Conservation (phyloP, 2,329 filamentous ascomycete genomes). For the Achaetomium macrosporum region DNA sequence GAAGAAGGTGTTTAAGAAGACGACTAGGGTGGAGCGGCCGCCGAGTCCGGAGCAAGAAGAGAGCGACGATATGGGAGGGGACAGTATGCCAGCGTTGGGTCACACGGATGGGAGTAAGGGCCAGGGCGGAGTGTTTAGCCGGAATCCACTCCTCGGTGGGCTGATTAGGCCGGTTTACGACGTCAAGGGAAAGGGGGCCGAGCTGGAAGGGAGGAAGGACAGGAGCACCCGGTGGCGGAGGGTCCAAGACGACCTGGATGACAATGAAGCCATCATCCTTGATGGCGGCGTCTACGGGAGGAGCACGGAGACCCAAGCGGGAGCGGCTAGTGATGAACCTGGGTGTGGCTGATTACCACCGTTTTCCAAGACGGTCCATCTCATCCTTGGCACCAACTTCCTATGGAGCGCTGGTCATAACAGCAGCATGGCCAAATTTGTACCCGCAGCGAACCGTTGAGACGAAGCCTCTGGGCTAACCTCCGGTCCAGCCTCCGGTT, state of each 20-base stretch:
- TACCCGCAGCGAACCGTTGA: too few species aligned
- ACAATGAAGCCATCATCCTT: constrained; percentile 55
- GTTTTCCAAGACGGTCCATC: not conserved
- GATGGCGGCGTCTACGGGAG: constrained; percentile 50
- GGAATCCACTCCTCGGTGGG: constrained; percentile 60
- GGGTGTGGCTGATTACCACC: constrained; percentile 31
- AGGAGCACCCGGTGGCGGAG: constrained; percentile 48
- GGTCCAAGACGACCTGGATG: constrained; percentile 54
- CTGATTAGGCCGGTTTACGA: constrained; percentile 60
- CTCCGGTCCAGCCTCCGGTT: too few species aligned
- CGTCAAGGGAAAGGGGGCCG: constrained; percentile 45
- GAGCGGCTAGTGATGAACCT: constrained; percentile 33
- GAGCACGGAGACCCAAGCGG: constrained; percentile 5
- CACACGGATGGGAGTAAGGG: constrained; percentile 34
- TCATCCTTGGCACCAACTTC: too few species aligned
- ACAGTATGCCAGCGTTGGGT: constrained; percentile 24
- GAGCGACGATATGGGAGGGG: constrained; percentile 29
- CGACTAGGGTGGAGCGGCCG: constrained; percentile 57
- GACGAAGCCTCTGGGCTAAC: too few species aligned
- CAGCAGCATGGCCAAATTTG: too few species aligned
- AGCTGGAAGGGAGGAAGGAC: constrained; percentile 39
- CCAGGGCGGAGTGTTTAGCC: constrained; percentile 53
- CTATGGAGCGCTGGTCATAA: too few species aligned
- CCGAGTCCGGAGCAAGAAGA: constrained; percentile 45
- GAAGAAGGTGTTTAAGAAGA: constrained; percentile 68